phyloP scores from a whole-genome alignment of 257 asterid species.

The Scutellaria galericulata region DNA sequence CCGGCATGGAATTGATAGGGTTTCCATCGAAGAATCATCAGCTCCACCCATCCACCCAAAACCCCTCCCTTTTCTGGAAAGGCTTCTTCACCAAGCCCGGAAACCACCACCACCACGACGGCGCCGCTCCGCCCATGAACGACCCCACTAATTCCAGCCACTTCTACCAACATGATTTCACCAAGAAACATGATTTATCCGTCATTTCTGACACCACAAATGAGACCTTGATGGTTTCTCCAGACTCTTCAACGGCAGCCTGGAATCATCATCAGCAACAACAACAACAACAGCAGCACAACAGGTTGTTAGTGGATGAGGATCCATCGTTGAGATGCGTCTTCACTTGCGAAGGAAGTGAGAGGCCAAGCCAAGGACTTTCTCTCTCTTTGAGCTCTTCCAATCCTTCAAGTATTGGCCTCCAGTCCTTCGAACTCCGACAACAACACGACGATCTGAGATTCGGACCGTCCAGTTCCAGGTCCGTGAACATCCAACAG shows the following conservation, averaged over 20 bases:
- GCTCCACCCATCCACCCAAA: slow-evolving; percentile 21
- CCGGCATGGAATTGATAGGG: slow-evolving; percentile 74
- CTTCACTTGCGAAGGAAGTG: slow-evolving; percentile 76
- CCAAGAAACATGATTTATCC: slow-evolving; percentile 37
- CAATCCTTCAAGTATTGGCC: slow-evolving; percentile 59
- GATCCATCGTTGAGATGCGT: slow-evolving; percentile 63
- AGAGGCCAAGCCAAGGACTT: slow-evolving; percentile 87
- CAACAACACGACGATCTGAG: slow-evolving; percentile 47
- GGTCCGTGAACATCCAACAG: slow-evolving; percentile 45
- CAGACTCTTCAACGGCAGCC: slow-evolving; percentile 26
- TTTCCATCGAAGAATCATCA: slow-evolving; percentile 54
- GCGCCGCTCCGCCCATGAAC: slow-evolving; percentile 25
- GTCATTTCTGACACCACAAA: slow-evolving; percentile 38
- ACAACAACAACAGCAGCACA: background rate
- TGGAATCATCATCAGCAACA: slow-evolving; percentile 35
- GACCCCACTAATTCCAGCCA: slow-evolving; percentile 35
- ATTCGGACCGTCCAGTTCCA: slow-evolving; percentile 62
- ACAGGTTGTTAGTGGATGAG: slow-evolving; percentile 41
- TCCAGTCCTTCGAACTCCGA: slow-evolving; percentile 70
- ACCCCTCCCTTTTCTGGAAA: slow-evolving; percentile 47
- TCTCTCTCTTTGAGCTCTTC: slow-evolving; percentile 76
- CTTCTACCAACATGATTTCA: slow-evolving; percentile 37
- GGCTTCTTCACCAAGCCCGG: slow-evolving; percentile 48
- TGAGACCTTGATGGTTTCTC: slow-evolving; percentile 39
- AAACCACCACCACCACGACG: slow-evolving; percentile 20